Evolutionary conservation across 140 eudicot genomes (phyloP), one percentile per base, ranked within the genome.

Genomic region (Ambrosia hybrid): DNA sequence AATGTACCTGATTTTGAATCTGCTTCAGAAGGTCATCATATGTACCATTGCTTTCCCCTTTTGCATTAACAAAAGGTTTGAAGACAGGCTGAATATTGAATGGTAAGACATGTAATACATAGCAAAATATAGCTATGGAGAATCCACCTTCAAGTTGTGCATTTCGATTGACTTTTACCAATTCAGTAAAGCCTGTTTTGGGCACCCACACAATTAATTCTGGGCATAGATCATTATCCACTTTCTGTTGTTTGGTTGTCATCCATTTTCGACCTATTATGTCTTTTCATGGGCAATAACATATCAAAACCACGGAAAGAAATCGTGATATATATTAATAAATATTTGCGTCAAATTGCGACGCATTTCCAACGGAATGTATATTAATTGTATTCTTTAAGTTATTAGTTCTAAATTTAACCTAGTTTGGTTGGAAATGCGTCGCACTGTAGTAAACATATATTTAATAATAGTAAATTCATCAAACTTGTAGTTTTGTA

Each of bases 1-100:
- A 21, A 21, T 21, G 98, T 90, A 90, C 88, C 79, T 68, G 14
- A 15, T 51, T 67, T n/a, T 30, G 41, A 67, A 76, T 67, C 51
- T 15, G n/a, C 26, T 67, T 16, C 9, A 76, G 26, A 15, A 76
- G 74, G 30, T 21, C 30, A 21, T 21, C 30, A 21, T 21, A 21
- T 21, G 30, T 21, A 21, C 30, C 30, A 21, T 75, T 75, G 45
- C 67, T 75, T 12, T 61, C 45, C 16, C 72, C 77, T 45, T n/a
- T 59, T 9, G 52, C 67, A 33, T 65, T 43, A 49, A 67, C 3
- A 67, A 67, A 57, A 15, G 75, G 34, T 49, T 12, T 12, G 52
- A 76, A 76, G 63, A 58, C 16, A 5, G 80, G 75, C 9, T 76
- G 41, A 70, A 76, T 39, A 36, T 33, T 59, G 62, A 3, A 73